These are phyloP conservation scores for Naegleria gruberi DNA, from an alignment of 208 protist species.

Conservation along the genomic window DNA sequence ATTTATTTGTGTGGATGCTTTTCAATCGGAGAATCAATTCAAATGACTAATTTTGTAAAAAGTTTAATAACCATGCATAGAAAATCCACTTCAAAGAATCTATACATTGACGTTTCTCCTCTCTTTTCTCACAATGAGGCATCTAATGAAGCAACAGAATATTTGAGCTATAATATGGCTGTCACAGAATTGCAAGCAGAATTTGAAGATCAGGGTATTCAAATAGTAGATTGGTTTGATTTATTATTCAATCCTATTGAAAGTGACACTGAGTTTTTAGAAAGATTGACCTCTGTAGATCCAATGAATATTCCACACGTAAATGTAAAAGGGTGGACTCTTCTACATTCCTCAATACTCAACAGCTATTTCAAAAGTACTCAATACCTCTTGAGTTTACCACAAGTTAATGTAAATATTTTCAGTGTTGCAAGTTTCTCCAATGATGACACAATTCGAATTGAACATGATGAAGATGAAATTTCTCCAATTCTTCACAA, in stretches of 20 bases:
- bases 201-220: background rate
- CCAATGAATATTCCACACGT: background rate
- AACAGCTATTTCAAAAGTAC: background rate
- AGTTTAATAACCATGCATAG: background rate
- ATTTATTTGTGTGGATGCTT: background rate
- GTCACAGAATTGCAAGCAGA: background rate
- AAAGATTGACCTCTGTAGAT: background rate
- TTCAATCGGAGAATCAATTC: background rate
- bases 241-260: background rate
- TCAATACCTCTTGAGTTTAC: background rate
- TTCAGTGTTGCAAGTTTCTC: background rate
- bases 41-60: background rate
- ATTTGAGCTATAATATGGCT: background rate
- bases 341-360: background rate
- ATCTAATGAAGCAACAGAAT: background rate
- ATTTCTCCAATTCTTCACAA: background rate
- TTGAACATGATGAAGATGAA: background rate
- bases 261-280: background rate
- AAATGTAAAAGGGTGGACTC: background rate
- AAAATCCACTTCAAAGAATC: background rate
- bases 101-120: background rate
- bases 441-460: background rate
- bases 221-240: background rate
- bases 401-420: background rate
- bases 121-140: background rate